Base-by-base conservation (phyloP, 169 alveolate genomes). In the Plasmodium malariae region DNA sequence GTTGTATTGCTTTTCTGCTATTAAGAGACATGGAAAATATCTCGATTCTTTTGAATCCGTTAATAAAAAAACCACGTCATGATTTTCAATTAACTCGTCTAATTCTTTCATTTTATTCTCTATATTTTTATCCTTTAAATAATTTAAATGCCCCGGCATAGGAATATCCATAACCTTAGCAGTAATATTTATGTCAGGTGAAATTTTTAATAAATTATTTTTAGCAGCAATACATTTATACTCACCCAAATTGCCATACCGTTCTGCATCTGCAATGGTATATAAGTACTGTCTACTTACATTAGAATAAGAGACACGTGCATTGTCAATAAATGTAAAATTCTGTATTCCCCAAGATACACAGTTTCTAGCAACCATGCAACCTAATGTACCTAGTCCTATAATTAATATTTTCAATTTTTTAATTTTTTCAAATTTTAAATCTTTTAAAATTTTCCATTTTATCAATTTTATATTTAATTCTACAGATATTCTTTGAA, bases 321-420 rank as follows among this genome's bases (percentile, higher is more conserved):
- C 88, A 76, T 78, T 59, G 37, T 94, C 96, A 6, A 94, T 57
- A 4, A 94, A 36, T 5, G 92, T 87, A 62, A 90, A 80, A 49
- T 88, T 43, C 43, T 85, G 59, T 49, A 92, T 83, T 19, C 96
- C 96, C 96, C 96, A 94, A 6, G 94, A 72, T 30, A 94, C 83
- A 26, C 93, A 74, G 49, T 80, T 94, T 26, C 95, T 62, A 59
- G 88, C 88, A 11, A 94, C 83, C n/a, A 60, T 74, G 55, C 95
- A 94, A 12, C 96, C 96, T 26, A 94, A 90, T 36, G 96, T 83
- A 0, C 96, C 96, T 28, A 88, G 74, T n/a, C 96, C 96, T 60
- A 94, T 67, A 14, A 94, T 73, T 57, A 93, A 62, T 3, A 94
- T 73, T 36, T 88, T 65, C 57, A 91, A 59, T n/a, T 65, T 19